Percentiles rank a stretch among this genome's conserved stretches.
Evolutionary conservation across 208 protist species (phyloP).

Genomic region (Leishmania amazonensis): DNA sequence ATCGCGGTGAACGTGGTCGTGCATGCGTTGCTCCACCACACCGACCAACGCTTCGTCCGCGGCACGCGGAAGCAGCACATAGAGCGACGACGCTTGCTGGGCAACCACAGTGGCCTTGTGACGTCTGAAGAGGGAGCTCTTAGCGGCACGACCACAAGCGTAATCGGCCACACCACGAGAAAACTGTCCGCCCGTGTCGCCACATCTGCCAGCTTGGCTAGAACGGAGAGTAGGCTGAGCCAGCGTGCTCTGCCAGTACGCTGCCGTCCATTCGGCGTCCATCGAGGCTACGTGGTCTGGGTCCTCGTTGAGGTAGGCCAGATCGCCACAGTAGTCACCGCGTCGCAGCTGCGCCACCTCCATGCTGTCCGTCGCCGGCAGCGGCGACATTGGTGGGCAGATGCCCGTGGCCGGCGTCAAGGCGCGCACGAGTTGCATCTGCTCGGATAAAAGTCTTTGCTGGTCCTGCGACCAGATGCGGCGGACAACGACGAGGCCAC

Average conservation of each 20-base stretch:
- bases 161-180: not conserved
- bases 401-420: constrained; percentile 18
- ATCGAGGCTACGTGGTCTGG: constrained; percentile 63
- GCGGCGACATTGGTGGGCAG: constrained; percentile 3
- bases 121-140: constrained; percentile 20
- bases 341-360: constrained; percentile 55
- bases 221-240: not conserved
- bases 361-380: constrained; percentile 40
- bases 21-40: constrained; percentile 23
- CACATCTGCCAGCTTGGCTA: not conserved
- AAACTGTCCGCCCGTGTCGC: not conserved
- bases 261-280: constrained; percentile 48
- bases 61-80: constrained; percentile 22
- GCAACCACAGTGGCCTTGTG: constrained; percentile 29
- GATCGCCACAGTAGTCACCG: constrained; percentile 78
- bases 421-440: constrained; percentile 16
- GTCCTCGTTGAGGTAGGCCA: constrained; percentile 62
- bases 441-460: constrained; percentile 21
- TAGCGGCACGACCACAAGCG: not conserved
- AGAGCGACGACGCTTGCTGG: constrained; percentile 18
- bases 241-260: constrained; percentile 64
- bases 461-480: constrained; percentile 38
- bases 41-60: constrained; percentile 16
- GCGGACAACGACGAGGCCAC: constrained; percentile 52
- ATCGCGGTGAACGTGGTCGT: constrained; percentile 29